These are phyloP conservation scores for Citrus mangshanensis DNA, from an alignment of 345 rosid species.

Conservation along the genomic window DNA sequence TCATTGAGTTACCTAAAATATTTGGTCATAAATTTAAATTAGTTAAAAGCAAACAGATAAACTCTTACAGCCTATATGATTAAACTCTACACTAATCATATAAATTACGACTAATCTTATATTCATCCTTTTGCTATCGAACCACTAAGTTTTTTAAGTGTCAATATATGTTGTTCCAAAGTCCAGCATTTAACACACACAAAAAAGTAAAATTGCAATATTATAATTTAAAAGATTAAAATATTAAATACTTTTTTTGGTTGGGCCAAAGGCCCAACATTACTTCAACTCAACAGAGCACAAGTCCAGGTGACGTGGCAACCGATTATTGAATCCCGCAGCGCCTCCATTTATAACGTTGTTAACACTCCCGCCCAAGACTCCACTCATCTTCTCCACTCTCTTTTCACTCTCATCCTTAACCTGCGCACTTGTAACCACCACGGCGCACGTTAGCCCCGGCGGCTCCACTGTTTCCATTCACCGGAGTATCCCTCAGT, in stretches of 20 bases:
- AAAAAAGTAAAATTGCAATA: neutral
- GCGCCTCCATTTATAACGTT: constrained; percentile 8
- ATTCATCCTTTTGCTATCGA: neutral
- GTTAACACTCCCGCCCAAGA: constrained; percentile 6
- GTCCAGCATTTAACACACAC: neutral
- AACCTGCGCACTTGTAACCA: neutral
- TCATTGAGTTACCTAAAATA: no score
- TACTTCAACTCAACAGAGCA: neutral
- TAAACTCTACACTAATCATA: neutral
- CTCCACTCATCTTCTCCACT: no score
- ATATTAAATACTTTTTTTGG: neutral
- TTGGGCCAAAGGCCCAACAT: neutral
- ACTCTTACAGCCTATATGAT: neutral
- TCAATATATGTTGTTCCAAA: no score
- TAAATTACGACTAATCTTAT: neutral
- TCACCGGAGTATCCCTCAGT: constrained; percentile 1
- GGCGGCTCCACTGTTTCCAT: neutral
- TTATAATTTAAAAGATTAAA: neutral
- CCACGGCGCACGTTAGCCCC: neutral
- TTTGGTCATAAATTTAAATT: neutral
- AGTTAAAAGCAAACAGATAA: no score
- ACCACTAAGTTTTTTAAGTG: neutral
- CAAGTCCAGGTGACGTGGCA: neutral
- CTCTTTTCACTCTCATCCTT: neutral
- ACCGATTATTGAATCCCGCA: neutral